Evolutionary conservation across 2,329 filamentous ascomycete genomes (phyloP).

Genomic region (Hortaea werneckii): DNA sequence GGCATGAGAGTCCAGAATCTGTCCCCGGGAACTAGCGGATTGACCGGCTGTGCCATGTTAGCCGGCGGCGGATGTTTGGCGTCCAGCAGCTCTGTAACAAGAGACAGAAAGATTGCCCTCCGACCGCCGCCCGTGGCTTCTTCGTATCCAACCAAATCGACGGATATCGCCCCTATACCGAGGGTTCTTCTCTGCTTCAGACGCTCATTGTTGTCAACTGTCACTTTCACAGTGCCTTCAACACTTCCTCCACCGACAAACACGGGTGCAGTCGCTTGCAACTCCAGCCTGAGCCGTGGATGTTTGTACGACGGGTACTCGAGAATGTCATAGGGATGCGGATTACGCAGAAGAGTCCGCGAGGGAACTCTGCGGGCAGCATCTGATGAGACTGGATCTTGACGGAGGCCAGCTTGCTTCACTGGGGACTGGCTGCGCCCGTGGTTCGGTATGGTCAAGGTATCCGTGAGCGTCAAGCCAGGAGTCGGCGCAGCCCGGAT

Average conservation of each 20-base stretch:
- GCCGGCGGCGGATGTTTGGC: slow-evolving; percentile 40
- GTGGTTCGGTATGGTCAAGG: slow-evolving; percentile 31
- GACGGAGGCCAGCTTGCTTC: slow-evolving; percentile 31
- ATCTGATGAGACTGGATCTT: slow-evolving; percentile 35
- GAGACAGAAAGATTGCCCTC: slow-evolving; percentile 40
- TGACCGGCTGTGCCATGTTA: slow-evolving; percentile 38
- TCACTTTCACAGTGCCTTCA: slow-evolving; percentile 41
- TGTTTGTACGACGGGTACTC: slow-evolving; percentile 41
- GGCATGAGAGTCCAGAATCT: slow-evolving; percentile 41
- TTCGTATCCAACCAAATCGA: slow-evolving; percentile 44
- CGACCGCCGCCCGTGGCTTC: slow-evolving; percentile 33
- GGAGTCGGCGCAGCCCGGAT: slow-evolving; percentile 3
- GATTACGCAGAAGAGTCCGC: slow-evolving; percentile 39
- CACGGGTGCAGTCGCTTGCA: slow-evolving; percentile 41
- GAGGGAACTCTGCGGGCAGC: slow-evolving; percentile 34
- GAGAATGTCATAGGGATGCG: slow-evolving; percentile 38
- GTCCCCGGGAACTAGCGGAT: slow-evolving; percentile 27
- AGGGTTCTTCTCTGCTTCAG: slow-evolving; percentile 34
- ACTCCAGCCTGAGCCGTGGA: slow-evolving; percentile 38
- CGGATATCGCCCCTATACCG: slow-evolving; percentile 39
- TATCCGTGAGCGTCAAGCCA: not conserved
- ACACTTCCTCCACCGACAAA: slow-evolving; percentile 47
- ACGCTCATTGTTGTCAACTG: slow-evolving; percentile 38
- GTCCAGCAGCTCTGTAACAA: slow-evolving; percentile 44
- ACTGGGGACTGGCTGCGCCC: slow-evolving; percentile 41